Percentiles rank a stretch among this genome's conserved stretches.
Conservation (phyloP, 805 yeast genomes). For the Jamesozyma spencerorum region DNA sequence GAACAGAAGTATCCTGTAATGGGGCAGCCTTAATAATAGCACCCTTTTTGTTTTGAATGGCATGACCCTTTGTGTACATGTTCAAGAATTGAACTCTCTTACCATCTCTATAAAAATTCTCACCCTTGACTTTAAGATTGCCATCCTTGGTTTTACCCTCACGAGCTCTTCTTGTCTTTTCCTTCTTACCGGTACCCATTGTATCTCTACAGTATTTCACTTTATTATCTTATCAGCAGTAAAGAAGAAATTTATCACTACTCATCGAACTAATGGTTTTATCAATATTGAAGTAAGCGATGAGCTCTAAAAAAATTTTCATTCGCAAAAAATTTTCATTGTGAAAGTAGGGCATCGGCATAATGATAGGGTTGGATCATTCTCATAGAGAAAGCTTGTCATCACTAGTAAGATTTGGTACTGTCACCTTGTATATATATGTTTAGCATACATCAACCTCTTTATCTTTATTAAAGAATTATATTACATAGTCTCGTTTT, state of each 20-base stretch:
- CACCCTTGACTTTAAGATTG: slow-evolving; percentile 89
- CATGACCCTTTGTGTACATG: slow-evolving; percentile 90
- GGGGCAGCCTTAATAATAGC: slow-evolving; percentile 81
- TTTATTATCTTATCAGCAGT: no score
- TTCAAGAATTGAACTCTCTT: slow-evolving; percentile 80
- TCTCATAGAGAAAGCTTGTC: neutral
- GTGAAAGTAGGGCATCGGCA: neutral
- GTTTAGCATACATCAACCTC: no score
- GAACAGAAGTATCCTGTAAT: slow-evolving; percentile 77
- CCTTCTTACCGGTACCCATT: slow-evolving; percentile 94
- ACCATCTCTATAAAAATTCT: slow-evolving; percentile 91
- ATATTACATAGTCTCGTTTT: no score
- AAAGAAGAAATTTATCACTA: neutral
- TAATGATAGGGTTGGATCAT: neutral
- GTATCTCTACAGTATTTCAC: no score
- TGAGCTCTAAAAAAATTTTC: slow-evolving; percentile 1
- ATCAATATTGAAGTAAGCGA: neutral
- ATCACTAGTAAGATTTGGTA: no score
- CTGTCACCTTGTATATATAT: no score
- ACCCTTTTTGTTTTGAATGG: slow-evolving; percentile 78
- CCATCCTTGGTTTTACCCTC: slow-evolving; percentile 80
- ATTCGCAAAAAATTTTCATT: neutral
- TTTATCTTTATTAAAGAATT: no score
- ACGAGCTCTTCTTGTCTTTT: slow-evolving; percentile 75
- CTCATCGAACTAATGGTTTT: neutral